phyloP scores from a whole-genome alignment of 2,329 filamentous ascomycete genomes.

The Colletotrichum viniferum region DNA sequence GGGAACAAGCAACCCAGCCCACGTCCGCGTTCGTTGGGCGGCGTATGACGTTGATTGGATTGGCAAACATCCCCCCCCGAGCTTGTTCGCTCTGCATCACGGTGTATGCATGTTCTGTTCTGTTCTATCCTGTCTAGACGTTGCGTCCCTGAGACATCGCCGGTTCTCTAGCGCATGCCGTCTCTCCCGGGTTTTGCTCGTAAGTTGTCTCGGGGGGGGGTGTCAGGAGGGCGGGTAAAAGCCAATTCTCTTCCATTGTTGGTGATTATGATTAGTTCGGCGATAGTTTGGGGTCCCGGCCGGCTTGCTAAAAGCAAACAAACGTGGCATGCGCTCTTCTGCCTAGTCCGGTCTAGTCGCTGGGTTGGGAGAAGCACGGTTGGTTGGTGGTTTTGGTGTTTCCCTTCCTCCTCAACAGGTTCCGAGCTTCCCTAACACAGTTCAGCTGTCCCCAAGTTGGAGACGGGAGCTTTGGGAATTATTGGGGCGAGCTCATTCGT shows the following conservation, averaged over 20 bases:
- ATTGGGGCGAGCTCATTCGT: neutral
- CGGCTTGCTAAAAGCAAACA: neutral
- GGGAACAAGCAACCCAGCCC: neutral
- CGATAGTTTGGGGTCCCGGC: too few species aligned
- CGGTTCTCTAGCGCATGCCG: slow-evolving; percentile 1
- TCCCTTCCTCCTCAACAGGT: slow-evolving; percentile 8
- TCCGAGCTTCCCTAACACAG: slow-evolving; percentile 14
- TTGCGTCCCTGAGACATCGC: neutral
- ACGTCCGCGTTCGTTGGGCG: neutral
- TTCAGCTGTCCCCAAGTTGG: slow-evolving; percentile 4
- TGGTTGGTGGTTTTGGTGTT: neutral
- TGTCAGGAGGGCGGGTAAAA: neutral
- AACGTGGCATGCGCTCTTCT: neutral
- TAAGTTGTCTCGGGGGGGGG: slow-evolving; percentile 1
- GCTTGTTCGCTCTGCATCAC: neutral
- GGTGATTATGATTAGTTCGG: too few species aligned
- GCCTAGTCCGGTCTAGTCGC: slow-evolving; percentile 1
- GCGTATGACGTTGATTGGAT: neutral
- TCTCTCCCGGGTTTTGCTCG: slow-evolving; percentile 17
- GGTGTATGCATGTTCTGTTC: neutral
- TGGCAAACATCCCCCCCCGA: neutral
- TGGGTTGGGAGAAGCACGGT: neutral
- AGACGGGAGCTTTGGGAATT: neutral
- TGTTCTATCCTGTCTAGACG: neutral
- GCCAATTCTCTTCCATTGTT: neutral